Base-by-base conservation (phyloP, 305 asterid species). In the Fraxinus angustifolia region DNA sequence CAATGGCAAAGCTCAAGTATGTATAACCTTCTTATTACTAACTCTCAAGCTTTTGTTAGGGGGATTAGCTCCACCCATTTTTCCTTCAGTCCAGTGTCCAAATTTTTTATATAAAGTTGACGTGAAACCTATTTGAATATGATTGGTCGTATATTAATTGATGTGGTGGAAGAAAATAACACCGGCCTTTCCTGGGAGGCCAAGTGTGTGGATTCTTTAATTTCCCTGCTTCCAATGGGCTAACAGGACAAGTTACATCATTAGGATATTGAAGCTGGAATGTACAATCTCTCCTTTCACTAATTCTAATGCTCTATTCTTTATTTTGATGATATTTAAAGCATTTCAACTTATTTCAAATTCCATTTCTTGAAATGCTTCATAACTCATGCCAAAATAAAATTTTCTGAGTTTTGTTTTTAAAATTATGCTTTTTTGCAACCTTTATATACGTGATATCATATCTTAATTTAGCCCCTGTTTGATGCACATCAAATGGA, bases 1-100 rank as follows among this genome's bases (percentile, higher is more conserved):
- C 98, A 94, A 79, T 96, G 99, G 99, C 99, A 96, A 91, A 96
- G 99, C 92, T 96, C 99, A 88, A 96, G 99, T 96, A 92, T 62
- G 99, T 87, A 82, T 62, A 38, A 35, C 78, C 65, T 33, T 75
- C n/a, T 28, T 19, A 14, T n/a, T 73, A 42, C 23, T 80, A 79
- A 30, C 67, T 70, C 77, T 73, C 77, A 48, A 78, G 71, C 62
- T 75, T 60, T 78, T 83, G 79, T 75, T 60, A 21, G 11, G 53
- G 73, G 77, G 53, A 26, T 48, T 56, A 35, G 76, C 33, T 31
- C 28, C 8, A 28, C 71, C 23, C 38, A 36, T 76, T 23, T 75
- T 80, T 7, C 23, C 74, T 65, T 68, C 16, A 72, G 26, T 42
- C 68, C 50, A 56, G 33, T 31, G 40, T 31, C 75, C 36, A 30